A percentile compares a stretch with the other conserved stretches of the same genome.
Conservation (phyloP, 2,329 filamentous ascomycete genomes). For the Clonostachys solani region DNA sequence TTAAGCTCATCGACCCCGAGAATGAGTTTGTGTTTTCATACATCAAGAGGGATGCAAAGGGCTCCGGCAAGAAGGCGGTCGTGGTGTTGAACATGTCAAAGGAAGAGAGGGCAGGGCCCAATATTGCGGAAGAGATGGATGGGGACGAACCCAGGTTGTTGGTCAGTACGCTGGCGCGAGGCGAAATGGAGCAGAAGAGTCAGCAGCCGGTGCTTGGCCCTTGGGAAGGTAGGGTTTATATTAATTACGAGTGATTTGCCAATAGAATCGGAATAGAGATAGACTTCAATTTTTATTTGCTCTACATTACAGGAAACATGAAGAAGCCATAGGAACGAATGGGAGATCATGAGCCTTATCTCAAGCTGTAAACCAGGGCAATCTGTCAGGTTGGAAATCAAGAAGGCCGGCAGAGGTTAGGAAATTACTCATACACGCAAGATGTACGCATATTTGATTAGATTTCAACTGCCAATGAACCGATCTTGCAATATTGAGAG, state of each 20-base stretch:
- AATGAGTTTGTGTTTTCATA: constrained; percentile 55
- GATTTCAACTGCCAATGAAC: too few relatives aligned
- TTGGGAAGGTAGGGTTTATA: constrained; percentile 21
- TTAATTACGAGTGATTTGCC: constrained; percentile 1
- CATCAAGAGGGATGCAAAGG: constrained; percentile 25
- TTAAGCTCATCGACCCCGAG: constrained; percentile 44
- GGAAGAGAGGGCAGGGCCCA: constrained; percentile 15
- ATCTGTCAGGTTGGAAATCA: too few relatives aligned
- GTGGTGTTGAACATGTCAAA: constrained; percentile 43
- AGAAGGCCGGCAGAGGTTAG: too few relatives aligned
- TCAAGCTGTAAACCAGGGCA: too few relatives aligned
- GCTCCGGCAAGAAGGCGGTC: constrained; percentile 21
- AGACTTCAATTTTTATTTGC: too few relatives aligned
- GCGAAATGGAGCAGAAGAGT: neutral
- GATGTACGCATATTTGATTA: too few relatives aligned
- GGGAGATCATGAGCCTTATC: too few relatives aligned
- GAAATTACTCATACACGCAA: too few relatives aligned
- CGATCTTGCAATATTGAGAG: too few relatives aligned
- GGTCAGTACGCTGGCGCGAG: constrained; percentile 12
- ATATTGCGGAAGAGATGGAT: constrained; percentile 14
- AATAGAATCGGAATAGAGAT: too few relatives aligned
- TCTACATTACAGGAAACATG: too few relatives aligned
- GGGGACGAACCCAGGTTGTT: constrained; percentile 14
- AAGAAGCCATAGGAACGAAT: too few relatives aligned
- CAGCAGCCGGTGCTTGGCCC: constrained; percentile 7